These are phyloP conservation scores for Davidsoniella australis DNA, from an alignment of 2,329 filamentous ascomycete genomes.

Conservation along the genomic window DNA sequence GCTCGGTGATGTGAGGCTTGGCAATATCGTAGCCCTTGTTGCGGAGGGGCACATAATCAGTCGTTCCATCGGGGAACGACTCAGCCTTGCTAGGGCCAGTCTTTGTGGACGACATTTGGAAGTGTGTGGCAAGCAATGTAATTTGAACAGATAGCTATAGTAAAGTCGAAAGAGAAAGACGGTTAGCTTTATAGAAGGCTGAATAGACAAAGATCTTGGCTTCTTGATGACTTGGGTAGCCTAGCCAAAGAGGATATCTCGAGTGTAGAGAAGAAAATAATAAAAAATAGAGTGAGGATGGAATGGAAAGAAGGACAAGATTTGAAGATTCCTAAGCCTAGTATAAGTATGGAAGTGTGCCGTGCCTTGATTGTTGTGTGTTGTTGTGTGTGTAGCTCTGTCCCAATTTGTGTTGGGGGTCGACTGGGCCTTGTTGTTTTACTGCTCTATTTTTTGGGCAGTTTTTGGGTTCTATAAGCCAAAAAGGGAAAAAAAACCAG, in stretches of 20 bases:
- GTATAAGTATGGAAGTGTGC: neutral
- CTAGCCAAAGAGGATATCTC: neutral
- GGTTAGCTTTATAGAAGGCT: too few relatives aligned
- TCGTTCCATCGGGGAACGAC: slow-evolving; percentile 34
- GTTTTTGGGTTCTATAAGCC: neutral
- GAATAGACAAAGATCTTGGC: neutral
- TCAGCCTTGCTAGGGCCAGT: slow-evolving; percentile 22
- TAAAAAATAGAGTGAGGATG: neutral
- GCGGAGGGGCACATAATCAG: slow-evolving; percentile 36
- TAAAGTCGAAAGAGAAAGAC: neutral
- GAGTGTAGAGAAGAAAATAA: neutral
- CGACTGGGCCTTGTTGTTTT: neutral
- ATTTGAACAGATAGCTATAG: neutral
- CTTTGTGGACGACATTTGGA: slow-evolving; percentile 19
- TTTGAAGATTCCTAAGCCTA: neutral
- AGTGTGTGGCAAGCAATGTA: slow-evolving; percentile 2
- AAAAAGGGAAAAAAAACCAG: neutral
- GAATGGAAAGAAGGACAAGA: neutral
- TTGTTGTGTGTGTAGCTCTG: neutral
- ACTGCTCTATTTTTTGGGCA: neutral
- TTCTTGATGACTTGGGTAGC: neutral
- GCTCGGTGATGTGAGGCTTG: slow-evolving; percentile 77
- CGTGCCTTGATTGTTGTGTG: neutral
- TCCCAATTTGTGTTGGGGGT: slow-evolving; percentile 6
- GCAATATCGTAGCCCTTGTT: slow-evolving; percentile 31